Conservation (phyloP, 2,329 filamentous ascomycete species). For the Aspergillus fructus region DNA sequence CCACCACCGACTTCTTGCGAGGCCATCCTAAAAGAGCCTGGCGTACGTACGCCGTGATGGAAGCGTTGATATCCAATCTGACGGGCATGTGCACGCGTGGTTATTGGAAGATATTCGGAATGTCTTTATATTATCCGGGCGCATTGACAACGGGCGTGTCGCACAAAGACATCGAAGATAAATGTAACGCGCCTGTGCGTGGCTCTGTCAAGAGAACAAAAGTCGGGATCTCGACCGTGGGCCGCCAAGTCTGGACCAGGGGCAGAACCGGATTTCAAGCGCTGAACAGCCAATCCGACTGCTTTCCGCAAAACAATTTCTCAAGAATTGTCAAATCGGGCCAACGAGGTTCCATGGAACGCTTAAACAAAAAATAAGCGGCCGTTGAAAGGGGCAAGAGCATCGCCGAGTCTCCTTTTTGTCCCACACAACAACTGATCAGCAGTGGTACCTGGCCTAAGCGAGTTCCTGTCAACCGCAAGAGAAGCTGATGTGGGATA, state of each 20-base stretch:
- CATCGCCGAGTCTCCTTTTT: neutral
- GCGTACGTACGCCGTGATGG: neutral
- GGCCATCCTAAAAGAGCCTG: neutral
- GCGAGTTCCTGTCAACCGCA: neutral
- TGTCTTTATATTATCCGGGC: neutral
- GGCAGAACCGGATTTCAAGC: neutral
- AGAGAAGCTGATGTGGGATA: neutral
- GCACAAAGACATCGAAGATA: neutral
- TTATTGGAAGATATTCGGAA: neutral
- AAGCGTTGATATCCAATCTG: no score
- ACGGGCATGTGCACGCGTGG: neutral
- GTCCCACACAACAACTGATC: neutral
- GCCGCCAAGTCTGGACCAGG: conserved; percentile 3
- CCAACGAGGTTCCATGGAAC: neutral
- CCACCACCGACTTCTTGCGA: neutral
- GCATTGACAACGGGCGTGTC: neutral
- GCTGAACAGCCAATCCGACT: neutral
- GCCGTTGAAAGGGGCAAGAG: neutral
- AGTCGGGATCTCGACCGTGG: conserved; percentile 1
- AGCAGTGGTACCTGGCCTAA: neutral
- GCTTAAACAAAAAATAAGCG: neutral
- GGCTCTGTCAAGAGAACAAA: neutral
- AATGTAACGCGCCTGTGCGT: neutral
- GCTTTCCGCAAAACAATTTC: conserved; percentile 1
- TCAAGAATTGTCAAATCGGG: neutral